Evolutionary conservation across 306 rosid species (phyloP), one percentile per base, ranked within the genome.

Genomic region (Cyclanthera cordifolia): DNA sequence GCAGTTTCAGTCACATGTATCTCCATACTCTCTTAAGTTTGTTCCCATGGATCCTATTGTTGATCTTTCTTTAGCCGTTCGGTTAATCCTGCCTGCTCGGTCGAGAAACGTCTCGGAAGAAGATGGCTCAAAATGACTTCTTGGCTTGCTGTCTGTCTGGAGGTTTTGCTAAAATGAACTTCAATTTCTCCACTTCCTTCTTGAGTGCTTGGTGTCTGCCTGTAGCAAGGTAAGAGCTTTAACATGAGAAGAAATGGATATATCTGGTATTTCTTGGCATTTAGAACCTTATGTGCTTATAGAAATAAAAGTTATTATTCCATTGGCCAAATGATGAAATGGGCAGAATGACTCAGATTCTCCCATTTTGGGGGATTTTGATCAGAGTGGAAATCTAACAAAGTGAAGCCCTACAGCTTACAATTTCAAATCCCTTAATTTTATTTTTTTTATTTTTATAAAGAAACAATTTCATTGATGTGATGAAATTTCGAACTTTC

Each of bases 201-300:
- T 72, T 72, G 15, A 72, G 75, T 34, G 54, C 45, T 77, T 74
- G 85, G 57, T 81, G 76, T 66, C 73, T 47, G 15, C 64, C 85
- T 78, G 85, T 7, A 68, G 20, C 72, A 61, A 54, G 30, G 75
- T 48, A n/a, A n/a, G 48, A 47, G 9, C n/a, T 54, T 27, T 46
- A 43, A 67, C 52, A 43, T 63, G 11, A 61, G 32, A 61, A 61
- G 50, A 37, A 37, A 61, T 30, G 47, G 43, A 20, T 57, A 16
- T 57, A 30, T 57, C 12, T 27, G 23, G 8, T 57, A 57, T 7
- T 57, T 57, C 41, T 28, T 27, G 41, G 43, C 43, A 27, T 15
- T 28, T 20, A 28, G 43, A 57, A 57, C 64, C 30, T 6, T 4
- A 28, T 57, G 9, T 28, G 0, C 2, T 30, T 24, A 57, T 57